Base-by-base conservation (phyloP, 2,329 filamentous ascomycete genomes). In the Shiraia sp. region DNA sequence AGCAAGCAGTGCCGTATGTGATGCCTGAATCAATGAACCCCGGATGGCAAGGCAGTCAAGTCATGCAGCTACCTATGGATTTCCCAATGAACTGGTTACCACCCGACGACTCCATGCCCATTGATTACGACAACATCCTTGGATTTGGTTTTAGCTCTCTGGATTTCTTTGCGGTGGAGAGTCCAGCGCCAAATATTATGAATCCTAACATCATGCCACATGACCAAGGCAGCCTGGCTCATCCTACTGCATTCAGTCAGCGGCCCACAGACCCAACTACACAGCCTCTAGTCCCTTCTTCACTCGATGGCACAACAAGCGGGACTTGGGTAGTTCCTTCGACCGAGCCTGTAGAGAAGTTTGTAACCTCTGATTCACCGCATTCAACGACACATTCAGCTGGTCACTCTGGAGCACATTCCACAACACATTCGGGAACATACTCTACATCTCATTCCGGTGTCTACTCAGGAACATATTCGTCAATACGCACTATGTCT, bases 11-110 rank as follows among this genome's bases (percentile, higher is more conserved):
- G 4, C 19, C 4, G 19, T 22, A 22, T 8, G 8, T 6, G 17
- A 9, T 23, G 10, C 7, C 23, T n/a, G 19, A 15, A 6, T 26
- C 26, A 3, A 23, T n/a, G 16, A 25, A 10, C 12, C 9, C 19
- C 9, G 17, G 29, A 22, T 40, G 27, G 15, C 12, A 19, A 12
- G 30, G 26, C 17, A 10, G 8, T 10, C 34, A 42, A 17, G n/a
- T 28, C 15, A 14, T 32, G 6, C 40, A 33, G 17, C 28, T 28
- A 13, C 10, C 32, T 9, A 37, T 27, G 10, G 40, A 47, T 6
- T 47, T 42, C 16, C 40, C 44, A 6, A 35, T 47, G 13, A 47
- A 47, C n/a, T 47, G 44, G 44, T 32, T 47, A 7, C 44, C 44
- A 3, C 35, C 40, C 5, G 40, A 47, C 17, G 16, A 35, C 10